Base-by-base conservation (phyloP, 2,329 filamentous ascomycete species). In the Aspergillus viridinutans region DNA sequence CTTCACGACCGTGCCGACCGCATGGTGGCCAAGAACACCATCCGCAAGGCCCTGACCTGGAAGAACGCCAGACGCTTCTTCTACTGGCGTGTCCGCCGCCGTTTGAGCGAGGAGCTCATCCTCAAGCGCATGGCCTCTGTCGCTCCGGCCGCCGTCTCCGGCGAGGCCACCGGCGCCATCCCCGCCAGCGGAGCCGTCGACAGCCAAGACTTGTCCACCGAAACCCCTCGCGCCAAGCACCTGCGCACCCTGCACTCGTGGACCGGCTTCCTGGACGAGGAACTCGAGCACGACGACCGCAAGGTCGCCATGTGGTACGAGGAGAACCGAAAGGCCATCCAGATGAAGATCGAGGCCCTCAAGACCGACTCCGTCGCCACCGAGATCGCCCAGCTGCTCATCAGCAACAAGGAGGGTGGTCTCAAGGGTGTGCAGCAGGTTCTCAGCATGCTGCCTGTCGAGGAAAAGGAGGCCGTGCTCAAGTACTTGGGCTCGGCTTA, bases 81-180 rank as follows among this genome's bases (percentile, higher is more conserved):
- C 83, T 99, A 97, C 89, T 99, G 95, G 94, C 93, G 94, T 77
- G 88, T 97, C 61, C 92, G 95, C 76, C 90, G 94, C 73, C 87
- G 94, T 78, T 83, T 99, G 72, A 97, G 95, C 77, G 94, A 99
- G 80, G 94, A 99, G 80, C 90, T 95, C 76, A 91, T 99, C 67
- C 83, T 99, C 74, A 94, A 92, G 80, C 91, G 91, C 78, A 90
- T 99, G 84, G 81, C 70, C 64, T 73, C 71, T 63, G 81, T 59
- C 63, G 74, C 69, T 63, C 72, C 57, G 63, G 72, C 38, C 70
- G 78, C 49, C 75, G 59, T 63, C 52, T 69, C 71, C 53, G 65
- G 64, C 58, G 62, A 70, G 63, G 64, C 69, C 73, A 56, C 69
- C 66, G 63, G 75, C 71, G 81, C 71, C 68, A 74, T 72, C 67